Base-by-base conservation (phyloP, 2,329 filamentous ascomycete species). In the Remersonia thermophila region DNA sequence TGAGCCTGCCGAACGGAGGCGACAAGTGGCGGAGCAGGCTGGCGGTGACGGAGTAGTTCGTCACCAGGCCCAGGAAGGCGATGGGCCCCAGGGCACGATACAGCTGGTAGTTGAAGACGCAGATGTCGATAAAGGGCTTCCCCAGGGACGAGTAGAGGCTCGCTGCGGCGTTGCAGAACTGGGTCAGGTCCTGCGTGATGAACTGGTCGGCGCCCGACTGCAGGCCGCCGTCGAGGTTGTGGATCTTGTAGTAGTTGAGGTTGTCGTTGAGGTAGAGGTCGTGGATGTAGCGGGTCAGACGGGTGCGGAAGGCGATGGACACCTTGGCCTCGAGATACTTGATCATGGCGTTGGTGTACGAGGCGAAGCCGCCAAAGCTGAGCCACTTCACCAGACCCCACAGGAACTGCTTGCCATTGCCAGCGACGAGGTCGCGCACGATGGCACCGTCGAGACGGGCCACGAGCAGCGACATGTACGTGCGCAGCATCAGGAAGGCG, bases 321-420 rank as follows among this genome's bases (percentile, higher is more conserved):
- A 98, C 86, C 64, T 98, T 98, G 34, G 84, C 89, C 60, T 98
- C 89, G 44, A 98, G 71, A 61, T 83, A 98, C 59, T 96, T 96
- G 67, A 98, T 98, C 82, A 93, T 95, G 37, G 89, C 86, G 58
- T 98, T 98, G 34, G 89, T 95, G 54, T 98, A 98, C 0, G 89
- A 93, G 7, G 87, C 89, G 45, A 96, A 78, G 2, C 83, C 84
- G 29, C 91, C 91, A 26, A 98, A 79, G 3, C 89, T 86, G 46
- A 87, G 86, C 91, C 91, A 98, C 67, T 96, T 95, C 33, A 80
- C 57, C 32, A 98, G 80, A 5, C 91, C 91, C 76, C 80, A 83
- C 7, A 91, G 63, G 55, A 98, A 98, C 0, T 76, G 71, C 50
- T 78, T 86, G 13, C 89, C 89, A 51, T 95, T 87, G 8, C 91